Base-by-base conservation (phyloP, 192 early-diverging fungal genomes). In the Coemansia umbellata region DNA sequence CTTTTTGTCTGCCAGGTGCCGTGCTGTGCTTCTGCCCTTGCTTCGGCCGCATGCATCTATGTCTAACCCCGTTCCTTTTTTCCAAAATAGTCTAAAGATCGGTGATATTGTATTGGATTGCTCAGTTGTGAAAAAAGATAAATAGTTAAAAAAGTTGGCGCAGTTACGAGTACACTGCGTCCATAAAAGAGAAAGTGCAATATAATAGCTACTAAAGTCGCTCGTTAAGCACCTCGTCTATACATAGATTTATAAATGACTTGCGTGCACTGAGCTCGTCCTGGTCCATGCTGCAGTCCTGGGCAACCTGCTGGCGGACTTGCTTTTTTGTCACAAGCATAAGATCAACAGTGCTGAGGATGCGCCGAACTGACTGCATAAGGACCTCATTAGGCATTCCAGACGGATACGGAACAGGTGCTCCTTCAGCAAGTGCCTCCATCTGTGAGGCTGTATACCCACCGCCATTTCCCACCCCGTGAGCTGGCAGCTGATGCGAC, bases 291-390 rank as follows among this genome's bases (percentile, higher is more conserved):
- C 84, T 87, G 78, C 95, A 95, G 47, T 84, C 67, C 23, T 78
- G 78, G 11, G 85, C 81, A 19, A 99, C 70, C 55, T 93, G 82
- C 63, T 95, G 89, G 47, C 96, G 89, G 21, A 98, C 93, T 84
- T 91, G 89, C 71, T 97, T 97, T 81, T 99, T 97, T 35, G 97
- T 99, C 44, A 99, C 87, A 17, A 87, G 90, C 95, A 96, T 97
- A 47, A 99, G 79, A 62, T 99, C 89, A n/a, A 90, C 94, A 0
- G 88, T 87, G 37, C 85, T 72, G 21, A 99, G 80, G 26, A 96
- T 83, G 31, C 80, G 77, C 28, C 83, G 80, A 42, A 96, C 86
- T 50, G 87, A 81, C 45, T 70, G 58, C 39, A 85, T 58, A 21
- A 96, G 73, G 27, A 91, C 89, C 21, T 87, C 84, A 24, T 82